These are phyloP conservation scores for Pulveroboletus sp. DNA, from an alignment of 768 basidiomycete species.

Conservation along the genomic window DNA sequence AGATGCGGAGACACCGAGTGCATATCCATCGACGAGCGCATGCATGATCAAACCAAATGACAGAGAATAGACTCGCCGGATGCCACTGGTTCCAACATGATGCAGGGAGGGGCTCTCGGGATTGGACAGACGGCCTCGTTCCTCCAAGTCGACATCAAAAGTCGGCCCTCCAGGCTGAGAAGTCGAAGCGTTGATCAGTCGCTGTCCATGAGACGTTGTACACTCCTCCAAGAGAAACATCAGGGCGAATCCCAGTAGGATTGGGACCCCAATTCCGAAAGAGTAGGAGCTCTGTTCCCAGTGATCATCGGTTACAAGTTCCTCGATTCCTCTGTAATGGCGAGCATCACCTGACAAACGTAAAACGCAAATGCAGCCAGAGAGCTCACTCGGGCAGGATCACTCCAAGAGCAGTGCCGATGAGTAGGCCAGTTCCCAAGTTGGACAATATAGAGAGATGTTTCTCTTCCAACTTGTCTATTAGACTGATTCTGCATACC, in stretches of 20 bases:
- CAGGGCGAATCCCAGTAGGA: conserved; percentile 54
- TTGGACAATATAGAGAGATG: conserved; percentile 44
- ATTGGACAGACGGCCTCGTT: conserved; percentile 40
- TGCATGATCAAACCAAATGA: conserved; percentile 87
- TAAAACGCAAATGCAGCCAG: neutral
- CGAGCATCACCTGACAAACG: neutral
- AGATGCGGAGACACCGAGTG: conserved; percentile 75
- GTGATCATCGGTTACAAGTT: conserved; percentile 38
- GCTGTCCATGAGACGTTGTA: conserved; percentile 47
- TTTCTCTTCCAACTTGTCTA: conserved; percentile 40
- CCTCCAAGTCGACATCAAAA: conserved; percentile 63
- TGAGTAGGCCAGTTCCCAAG: conserved; percentile 76
- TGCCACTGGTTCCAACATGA: conserved; percentile 19
- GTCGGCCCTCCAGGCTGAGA: conserved; percentile 17
- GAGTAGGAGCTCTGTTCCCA: conserved; percentile 39
- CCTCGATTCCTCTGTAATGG: conserved; percentile 65
- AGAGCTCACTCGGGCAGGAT: conserved; percentile 86
- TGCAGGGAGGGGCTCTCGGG: conserved; percentile 11
- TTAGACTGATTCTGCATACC: neutral
- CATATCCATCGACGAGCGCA: conserved; percentile 87
- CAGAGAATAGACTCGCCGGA: conserved; percentile 55
- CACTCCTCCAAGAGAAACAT: conserved; percentile 66
- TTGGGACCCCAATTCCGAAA: conserved; percentile 53
- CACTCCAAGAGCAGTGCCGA: conserved; percentile 86
- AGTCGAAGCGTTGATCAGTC: conserved; percentile 12